Evolutionary conservation across 371 early-diverging fungal species (phyloP), one percentile per base, ranked within the genome.

Genomic region (Mucor sp.): DNA sequence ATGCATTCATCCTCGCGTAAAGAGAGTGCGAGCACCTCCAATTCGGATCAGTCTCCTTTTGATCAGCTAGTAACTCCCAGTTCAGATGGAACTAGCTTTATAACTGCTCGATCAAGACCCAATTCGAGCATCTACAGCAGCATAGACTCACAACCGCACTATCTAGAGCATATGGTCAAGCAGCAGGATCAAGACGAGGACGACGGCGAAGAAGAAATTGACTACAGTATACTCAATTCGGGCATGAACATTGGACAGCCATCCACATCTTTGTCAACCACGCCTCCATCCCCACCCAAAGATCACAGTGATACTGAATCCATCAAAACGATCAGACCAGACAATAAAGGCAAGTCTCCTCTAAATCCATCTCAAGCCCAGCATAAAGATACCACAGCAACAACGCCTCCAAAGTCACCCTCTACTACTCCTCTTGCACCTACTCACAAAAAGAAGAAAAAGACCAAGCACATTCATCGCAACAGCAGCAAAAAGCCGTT

Each of bases 61-160:
- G 32, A 27, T 47, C 58, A 37, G 21, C 4, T 44, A 33, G 37
- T 60, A 8, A 69, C 65, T 21, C 60, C 64, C 12, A 43, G 17
- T 15, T 69, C 69, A 33, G 69, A 64, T 17, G 70, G 58, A 39
- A 65, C 65, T 2, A 69, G 70, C 21, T 69, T 69, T 58, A 1
- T 70, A 4, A 70, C 66, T 44, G 70, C 70, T 32, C 23, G 59
- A 14, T 61, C 70, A 41, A 19, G 19, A 17, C 37, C 53, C 35
- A 37, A 39, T 32, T 55, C 67, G 0, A 32, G 62, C 12, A 25
- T 19, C 6, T 62, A 62, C 27, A 57, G 50, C 27, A 62, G 62
- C 35, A 37, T 39, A 9, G 19, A 37, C 32, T 47, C 58, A 3
- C 33, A 44, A 4, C 19, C 60, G 7, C 27, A 21, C 7, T 58